phyloP scores from a whole-genome alignment of 108 stramenopile species.

The Fistulifera pelliculosa region DNA sequence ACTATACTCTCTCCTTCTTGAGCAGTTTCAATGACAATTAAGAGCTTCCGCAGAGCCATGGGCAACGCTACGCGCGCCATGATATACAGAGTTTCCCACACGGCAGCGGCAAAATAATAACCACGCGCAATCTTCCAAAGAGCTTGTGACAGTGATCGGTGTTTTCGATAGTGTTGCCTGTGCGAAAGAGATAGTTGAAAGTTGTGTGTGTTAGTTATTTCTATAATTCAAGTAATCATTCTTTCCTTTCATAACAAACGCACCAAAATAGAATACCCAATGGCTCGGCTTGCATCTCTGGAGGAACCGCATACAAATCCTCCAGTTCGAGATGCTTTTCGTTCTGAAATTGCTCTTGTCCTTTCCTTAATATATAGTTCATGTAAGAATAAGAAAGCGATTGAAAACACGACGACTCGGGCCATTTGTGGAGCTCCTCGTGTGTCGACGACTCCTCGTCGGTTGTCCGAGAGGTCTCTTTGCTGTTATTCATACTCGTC shows the following conservation, averaged over 20 bases:
- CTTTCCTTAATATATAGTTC: constrained; percentile 31
- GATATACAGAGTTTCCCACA: constrained; percentile 50
- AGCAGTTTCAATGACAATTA: constrained; percentile 43
- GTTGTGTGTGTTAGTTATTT: too few species aligned
- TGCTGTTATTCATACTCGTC: too few species aligned
- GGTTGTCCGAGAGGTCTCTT: too few species aligned
- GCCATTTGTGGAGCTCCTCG: too few species aligned
- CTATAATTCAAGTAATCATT: too few species aligned
- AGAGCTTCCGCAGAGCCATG: constrained; percentile 51
- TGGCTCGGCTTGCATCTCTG: constrained; percentile 24
- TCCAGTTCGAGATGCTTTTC: constrained; percentile 23
- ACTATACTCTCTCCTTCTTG: constrained; percentile 24
- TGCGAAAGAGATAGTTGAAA: too few species aligned
- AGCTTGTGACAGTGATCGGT: constrained; percentile 57
- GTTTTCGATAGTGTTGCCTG: constrained; percentile 19
- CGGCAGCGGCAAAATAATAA: too few species aligned
- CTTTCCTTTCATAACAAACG: constrained; percentile 6
- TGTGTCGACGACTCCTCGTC: too few species aligned
- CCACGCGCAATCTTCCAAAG: neutral
- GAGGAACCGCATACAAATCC: constrained; percentile 48
- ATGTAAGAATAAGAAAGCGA: constrained; percentile 41
- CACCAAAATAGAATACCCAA: constrained; percentile 4
- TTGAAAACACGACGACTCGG: too few species aligned
- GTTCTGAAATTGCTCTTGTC: constrained; percentile 18
- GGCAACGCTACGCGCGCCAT: constrained; percentile 58